Base-by-base conservation (phyloP, 2,329 filamentous ascomycete genomes). In the Aspergillus aculeatus region DNA sequence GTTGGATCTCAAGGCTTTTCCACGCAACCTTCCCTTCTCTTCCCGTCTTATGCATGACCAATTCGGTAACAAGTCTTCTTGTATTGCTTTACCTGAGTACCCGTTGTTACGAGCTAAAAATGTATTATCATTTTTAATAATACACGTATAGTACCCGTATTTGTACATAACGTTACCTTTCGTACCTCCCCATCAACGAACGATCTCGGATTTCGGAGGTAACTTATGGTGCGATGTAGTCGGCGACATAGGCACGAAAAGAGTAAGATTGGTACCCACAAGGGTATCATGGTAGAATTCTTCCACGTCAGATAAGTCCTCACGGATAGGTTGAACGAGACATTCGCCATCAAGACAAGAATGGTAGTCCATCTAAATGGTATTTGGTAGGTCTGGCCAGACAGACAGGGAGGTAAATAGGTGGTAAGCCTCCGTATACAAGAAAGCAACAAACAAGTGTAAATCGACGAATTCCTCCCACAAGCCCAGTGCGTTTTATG, bases 401-500 rank as follows among this genome's bases (percentile, higher is more conserved):
- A 41, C 38, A 41, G 38, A 41, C 1, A 41, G 16, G 5, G 38
- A 16, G 38, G 16, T n/a, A 41, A 7, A 41, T 19, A 14, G 38
- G 38, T 9, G 16, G 38, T 41, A 41, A 9, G 38, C 16, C 38
- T 41, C 38, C 6, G 1, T 6, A 41, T 41, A 41, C 19, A 35
- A 21, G 41, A 35, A 14, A 31, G 41, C 26, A 24, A 21, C 7
- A 32, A 35, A 32, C 23, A 55, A 24, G n/a, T 12, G 24, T 16
- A 41, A 53, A 41, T 41, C 31, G 41, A 44, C 29, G n/a, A 50
- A 14, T 29, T 31, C 38, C 24, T 26, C 41, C 52, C 52, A n/a
- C 32, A 47, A 16, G 23, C 31, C 38, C 38, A 41, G 54, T 58
- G 24, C 54, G 56, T 21, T 57, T n/a, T 41, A 58, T 58, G 56